These are phyloP conservation scores for Torulaspora pretoriensis DNA, from an alignment of 1,139 yeast species.

Conservation along the genomic window DNA sequence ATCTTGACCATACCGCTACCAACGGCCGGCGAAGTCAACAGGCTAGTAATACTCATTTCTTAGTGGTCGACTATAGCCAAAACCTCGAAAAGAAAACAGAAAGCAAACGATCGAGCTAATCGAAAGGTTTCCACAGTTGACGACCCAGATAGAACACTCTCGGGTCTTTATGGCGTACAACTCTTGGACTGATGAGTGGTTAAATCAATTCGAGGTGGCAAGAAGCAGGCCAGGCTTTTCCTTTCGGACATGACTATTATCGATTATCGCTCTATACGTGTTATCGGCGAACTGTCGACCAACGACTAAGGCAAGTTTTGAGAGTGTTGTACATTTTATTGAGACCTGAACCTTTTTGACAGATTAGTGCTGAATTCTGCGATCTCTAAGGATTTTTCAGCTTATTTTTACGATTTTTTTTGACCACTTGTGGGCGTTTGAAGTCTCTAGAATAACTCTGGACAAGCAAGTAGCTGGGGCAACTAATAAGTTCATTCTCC, in stretches of 20 bases:
- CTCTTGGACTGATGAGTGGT: conserved; percentile 3
- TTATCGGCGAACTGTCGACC: no score
- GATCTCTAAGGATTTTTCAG: no score
- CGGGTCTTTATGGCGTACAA: not conserved
- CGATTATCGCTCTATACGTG: not conserved
- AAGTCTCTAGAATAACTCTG: no score
- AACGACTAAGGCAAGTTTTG: no score
- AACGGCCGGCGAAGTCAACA: conserved; percentile 12
- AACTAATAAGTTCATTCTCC: no score
- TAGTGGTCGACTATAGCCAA: not conserved
- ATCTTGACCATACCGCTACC: conserved; percentile 8
- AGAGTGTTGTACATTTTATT: no score
- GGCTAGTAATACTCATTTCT: conserved; percentile 13
- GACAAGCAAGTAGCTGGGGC: no score
- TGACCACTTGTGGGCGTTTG: no score
- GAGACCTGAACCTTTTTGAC: no score
- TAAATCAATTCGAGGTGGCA: conserved; percentile 10
- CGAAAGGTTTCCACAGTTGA: not conserved
- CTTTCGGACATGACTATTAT: not conserved
- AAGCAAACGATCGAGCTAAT: not conserved
- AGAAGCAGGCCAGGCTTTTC: conserved; percentile 3
- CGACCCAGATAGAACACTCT: not conserved
- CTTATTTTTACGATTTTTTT: no score
- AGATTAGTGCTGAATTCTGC: no score
- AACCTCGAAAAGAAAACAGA: conserved; percentile 1